Conservation (phyloP, 2,329 filamentous ascomycete genomes). For the Aspergillus costaricaensis region DNA sequence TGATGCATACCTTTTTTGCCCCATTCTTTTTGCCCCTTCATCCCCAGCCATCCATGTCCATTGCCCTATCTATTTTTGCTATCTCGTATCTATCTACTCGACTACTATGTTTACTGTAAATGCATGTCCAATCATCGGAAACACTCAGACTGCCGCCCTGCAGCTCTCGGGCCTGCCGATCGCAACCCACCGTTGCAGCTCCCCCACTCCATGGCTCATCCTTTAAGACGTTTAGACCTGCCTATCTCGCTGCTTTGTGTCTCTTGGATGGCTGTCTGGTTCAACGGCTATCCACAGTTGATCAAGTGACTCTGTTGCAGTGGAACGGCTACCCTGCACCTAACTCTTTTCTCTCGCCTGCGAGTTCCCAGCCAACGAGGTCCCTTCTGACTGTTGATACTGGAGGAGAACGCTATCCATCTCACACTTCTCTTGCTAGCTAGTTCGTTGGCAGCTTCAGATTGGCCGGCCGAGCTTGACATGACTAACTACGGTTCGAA, state of each 20-base stretch:
- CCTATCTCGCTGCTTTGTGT: no score
- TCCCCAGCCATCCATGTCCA: background rate
- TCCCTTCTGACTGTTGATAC: background rate
- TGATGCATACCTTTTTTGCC: constrained; percentile 39
- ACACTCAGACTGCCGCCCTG: background rate
- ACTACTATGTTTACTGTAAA: background rate
- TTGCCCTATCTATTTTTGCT: background rate
- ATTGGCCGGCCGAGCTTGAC: background rate
- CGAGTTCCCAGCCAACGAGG: background rate
- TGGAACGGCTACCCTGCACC: no score
- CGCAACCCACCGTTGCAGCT: background rate
- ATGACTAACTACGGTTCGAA: background rate
- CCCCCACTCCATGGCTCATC: background rate
- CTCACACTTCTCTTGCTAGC: no score
- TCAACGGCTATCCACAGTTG: no score
- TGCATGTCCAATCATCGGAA: no score
- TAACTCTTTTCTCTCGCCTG: no score
- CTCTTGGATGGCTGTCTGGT: no score
- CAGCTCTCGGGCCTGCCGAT: background rate
- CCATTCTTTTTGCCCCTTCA: background rate
- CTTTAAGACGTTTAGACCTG: no score
- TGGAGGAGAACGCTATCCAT: no score
- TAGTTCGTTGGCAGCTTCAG: background rate
- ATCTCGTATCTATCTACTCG: background rate
- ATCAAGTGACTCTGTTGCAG: no score